A percentile compares a stretch with the other conserved stretches of the same genome.
These are phyloP conservation scores for Sarocladium kiliense DNA, from an alignment of 2,329 filamentous ascomycete genomes.

Conservation along the genomic window DNA sequence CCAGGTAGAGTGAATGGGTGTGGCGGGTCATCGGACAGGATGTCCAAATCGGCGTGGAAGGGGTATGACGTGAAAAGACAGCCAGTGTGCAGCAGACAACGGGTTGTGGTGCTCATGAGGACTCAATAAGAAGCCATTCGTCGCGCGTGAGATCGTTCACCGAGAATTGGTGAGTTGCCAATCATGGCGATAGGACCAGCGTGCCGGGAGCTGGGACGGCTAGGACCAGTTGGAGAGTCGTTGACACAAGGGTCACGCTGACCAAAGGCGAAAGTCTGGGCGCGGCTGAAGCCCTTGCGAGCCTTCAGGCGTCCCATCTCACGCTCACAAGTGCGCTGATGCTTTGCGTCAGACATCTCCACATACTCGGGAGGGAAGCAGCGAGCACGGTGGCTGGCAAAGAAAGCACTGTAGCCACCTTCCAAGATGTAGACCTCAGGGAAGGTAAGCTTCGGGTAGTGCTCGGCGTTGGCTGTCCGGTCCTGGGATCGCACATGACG, in stretches of 20 bases:
- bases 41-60: neutral
- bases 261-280: conserved; percentile 94
- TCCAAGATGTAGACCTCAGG: conserved; percentile 97
- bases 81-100: conserved; percentile 19
- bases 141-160: conserved; percentile 49
- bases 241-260: conserved; percentile 55
- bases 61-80: neutral
- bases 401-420: conserved; percentile 94
- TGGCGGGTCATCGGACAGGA: neutral
- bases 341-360: conserved; percentile 89
- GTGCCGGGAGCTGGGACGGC: conserved; percentile 34
- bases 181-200: conserved; percentile 40
- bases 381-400: conserved; percentile 67
- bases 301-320: conserved; percentile 92
- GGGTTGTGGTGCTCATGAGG: conserved; percentile 12
- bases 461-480: conserved; percentile 76
- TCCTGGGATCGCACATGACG: conserved; percentile 88
- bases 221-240: conserved; percentile 54
- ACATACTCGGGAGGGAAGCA: conserved; percentile 96
- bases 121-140: conserved; percentile 61
- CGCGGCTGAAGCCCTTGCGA: conserved; percentile 76
- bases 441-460: conserved; percentile 86
- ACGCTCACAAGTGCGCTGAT: conserved; percentile 88
- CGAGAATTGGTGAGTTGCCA: conserved; percentile 35
- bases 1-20: neutral